Evolutionary conservation across 164 flowering plant genomes (phyloP), one percentile per base, ranked within the genome.

Genomic region (Platanus orientalis): DNA sequence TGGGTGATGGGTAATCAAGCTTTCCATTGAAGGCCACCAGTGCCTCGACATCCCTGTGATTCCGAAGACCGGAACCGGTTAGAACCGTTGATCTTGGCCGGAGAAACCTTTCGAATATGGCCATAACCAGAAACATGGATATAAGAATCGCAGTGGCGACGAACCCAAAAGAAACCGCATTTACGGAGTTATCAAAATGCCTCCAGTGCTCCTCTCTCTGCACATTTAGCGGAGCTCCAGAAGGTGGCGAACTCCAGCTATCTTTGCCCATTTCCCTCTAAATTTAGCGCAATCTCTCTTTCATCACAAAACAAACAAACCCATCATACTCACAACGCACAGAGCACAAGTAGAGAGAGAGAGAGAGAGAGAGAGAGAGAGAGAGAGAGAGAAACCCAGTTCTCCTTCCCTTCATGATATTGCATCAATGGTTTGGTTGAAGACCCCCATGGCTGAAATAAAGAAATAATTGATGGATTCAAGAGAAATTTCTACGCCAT

Each of bases 121-220:
- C 96, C 96, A 92, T 92, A 58, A 86, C 79, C 26, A 92, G 81
- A 70, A 92, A 92, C 96, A 92, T 87, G 32, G 90, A 84, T 58
- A 92, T 80, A 63, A 92, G 83, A 70, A 92, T 78, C 55, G 98
- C 98, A 45, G 98, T 92, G 45, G 98, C 98, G 2, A 89, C 91
- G 65, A 92, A 89, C 36, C 96, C 96, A 68, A 89, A 92, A 4
- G 98, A 92, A 49, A 92, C 87, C 3, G 96, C 96, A 75, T 85
- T 89, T 16, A 87, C 92, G 0, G 97, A 84, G 81, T 75, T 80
- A 63, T 84, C 92, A 54, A 84, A 86, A 24, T 81, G 84, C 54
- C 75, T 79, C 89, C 84, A 79, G 59, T 80, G 79, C n/a, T 80
- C 89, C 47, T 84, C 88, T 65, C 75, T 83, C 53, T 70, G 77